phyloP scores from a whole-genome alignment of 495 filamentous ascomycete species.

The Evansstolkia leycettana region DNA sequence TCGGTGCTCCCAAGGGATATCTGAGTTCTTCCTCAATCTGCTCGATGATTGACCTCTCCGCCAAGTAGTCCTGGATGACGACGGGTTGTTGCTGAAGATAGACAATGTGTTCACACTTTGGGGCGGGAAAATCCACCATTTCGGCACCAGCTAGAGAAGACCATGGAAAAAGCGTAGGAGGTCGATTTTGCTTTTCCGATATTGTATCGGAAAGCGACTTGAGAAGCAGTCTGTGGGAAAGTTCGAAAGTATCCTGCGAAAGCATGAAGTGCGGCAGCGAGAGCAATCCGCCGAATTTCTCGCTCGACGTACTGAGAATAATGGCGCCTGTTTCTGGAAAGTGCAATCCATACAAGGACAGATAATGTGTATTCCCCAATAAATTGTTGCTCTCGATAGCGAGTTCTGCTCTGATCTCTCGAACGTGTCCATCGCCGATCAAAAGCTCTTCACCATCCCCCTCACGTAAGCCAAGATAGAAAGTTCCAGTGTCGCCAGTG shows the following conservation, averaged over 20 bases:
- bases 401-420: constrained; percentile 51
- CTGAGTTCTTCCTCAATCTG: constrained; percentile 76
- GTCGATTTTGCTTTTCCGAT: constrained; percentile 39
- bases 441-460: constrained; percentile 24
- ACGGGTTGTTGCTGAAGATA: constrained; percentile 73
- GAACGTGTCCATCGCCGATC: constrained; percentile 23
- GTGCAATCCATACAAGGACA: constrained; percentile 71
- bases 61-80: constrained; percentile 19
- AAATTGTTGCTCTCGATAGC: constrained; percentile 58
- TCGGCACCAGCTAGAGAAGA: constrained; percentile 45
- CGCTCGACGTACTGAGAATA: constrained; percentile 74
- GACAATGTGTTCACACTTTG: constrained; percentile 79
- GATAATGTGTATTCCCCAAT: constrained; percentile 57
- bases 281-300: constrained; percentile 86
- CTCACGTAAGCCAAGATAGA: constrained; percentile 34
- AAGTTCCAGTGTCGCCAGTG: constrained; percentile 41
- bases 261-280: constrained; percentile 73
- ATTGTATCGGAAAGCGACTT: constrained; percentile 57
- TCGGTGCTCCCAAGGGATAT: constrained; percentile 69
- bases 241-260: constrained; percentile 49
- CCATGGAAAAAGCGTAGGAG: constrained; percentile 46
- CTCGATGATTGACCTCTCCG: constrained; percentile 35
- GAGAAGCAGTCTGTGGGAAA: constrained; percentile 56
- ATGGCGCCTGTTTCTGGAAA: constrained; percentile 64
- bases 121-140: constrained; percentile 45